Percentiles rank a stretch among this genome's conserved stretches.
phyloP scores from a whole-genome alignment of 2,329 filamentous ascomycete species.

The Pseudofabraea citricarpa region DNA sequence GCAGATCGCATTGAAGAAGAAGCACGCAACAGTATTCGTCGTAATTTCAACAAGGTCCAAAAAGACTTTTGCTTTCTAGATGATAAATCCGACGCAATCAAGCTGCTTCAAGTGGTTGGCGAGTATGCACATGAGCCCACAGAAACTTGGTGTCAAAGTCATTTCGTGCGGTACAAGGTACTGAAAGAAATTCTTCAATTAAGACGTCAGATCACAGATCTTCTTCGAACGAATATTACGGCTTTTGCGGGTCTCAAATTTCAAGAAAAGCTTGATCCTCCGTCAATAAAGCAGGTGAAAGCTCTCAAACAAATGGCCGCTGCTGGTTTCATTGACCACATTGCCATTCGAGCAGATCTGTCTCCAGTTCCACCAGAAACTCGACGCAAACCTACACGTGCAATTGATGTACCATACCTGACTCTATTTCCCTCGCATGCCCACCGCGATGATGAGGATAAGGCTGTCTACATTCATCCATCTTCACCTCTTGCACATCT shows the following conservation, averaged over 20 bases:
- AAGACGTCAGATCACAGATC: slow-evolving; percentile 73
- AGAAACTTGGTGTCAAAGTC: slow-evolving; percentile 71
- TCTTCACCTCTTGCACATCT: slow-evolving; percentile 72
- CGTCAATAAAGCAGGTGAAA: slow-evolving; percentile 64
- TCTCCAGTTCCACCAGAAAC: slow-evolving; percentile 66
- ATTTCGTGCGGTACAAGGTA: slow-evolving; percentile 83
- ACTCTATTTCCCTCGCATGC: slow-evolving; percentile 69
- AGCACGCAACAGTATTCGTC: slow-evolving; percentile 58
- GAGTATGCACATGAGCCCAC: slow-evolving; percentile 74
- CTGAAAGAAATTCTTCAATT: slow-evolving; percentile 84
- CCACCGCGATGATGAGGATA: slow-evolving; percentile 43
- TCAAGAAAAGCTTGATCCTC: slow-evolving; percentile 51
- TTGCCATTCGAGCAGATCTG: slow-evolving; percentile 89
- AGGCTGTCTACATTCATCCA: slow-evolving; percentile 82
- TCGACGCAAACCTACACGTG: slow-evolving; percentile 68
- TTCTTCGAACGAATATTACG: slow-evolving; percentile 72
- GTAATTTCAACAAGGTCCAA: slow-evolving; percentile 65
- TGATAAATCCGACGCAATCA: slow-evolving; percentile 80
- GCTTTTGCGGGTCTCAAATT: slow-evolving; percentile 53
- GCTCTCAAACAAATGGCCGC: slow-evolving; percentile 88
- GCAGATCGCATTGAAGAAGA: slow-evolving; percentile 70
- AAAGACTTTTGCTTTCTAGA: slow-evolving; percentile 77
- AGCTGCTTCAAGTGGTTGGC: slow-evolving; percentile 81
- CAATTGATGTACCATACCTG: slow-evolving; percentile 88
- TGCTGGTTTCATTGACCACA: slow-evolving; percentile 88